These are phyloP conservation scores for Trypanosoma cruzi DNA, from an alignment of 208 protist genomes.

Conservation along the genomic window DNA sequence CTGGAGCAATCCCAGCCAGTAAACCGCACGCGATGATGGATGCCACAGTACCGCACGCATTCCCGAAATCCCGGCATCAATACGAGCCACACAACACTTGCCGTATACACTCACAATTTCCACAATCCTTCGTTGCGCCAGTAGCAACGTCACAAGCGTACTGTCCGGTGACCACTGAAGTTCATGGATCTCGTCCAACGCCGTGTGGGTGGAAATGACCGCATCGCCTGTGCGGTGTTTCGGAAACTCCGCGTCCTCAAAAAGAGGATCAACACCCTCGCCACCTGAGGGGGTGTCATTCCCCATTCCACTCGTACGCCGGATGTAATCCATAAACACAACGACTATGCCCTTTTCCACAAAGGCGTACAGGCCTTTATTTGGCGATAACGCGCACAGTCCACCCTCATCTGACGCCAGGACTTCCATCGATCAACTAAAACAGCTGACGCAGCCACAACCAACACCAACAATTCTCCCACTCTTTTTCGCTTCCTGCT, in stretches of 20 bases:
- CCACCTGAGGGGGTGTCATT: background rate
- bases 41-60: conserved; percentile 30
- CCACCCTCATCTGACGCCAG: conserved; percentile 24
- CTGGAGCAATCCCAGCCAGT: conserved; percentile 28
- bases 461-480: background rate
- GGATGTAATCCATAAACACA: conserved; percentile 33
- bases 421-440: conserved; percentile 18
- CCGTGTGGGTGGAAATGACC: conserved; percentile 20
- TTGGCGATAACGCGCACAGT: conserved; percentile 28
- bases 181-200: conserved; percentile 30
- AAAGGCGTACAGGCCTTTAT: conserved; percentile 28
- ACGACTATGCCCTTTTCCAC: conserved; percentile 27
- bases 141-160: conserved; percentile 22
- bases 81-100: conserved; percentile 30
- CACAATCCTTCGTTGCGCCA: conserved; percentile 11
- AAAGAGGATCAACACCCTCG: background rate
- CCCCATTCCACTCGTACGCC: conserved; percentile 14
- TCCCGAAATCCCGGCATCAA: conserved; percentile 26
- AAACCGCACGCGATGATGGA: conserved; percentile 31
- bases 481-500: background rate
- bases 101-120: conserved; percentile 38
- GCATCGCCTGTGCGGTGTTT: background rate
- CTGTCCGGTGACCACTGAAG: conserved; percentile 33
- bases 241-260: background rate
- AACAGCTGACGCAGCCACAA: background rate